These are phyloP conservation scores for Pseudoneurospora amorphoporcata DNA, from an alignment of 495 filamentous ascomycete species.

Conservation along the genomic window DNA sequence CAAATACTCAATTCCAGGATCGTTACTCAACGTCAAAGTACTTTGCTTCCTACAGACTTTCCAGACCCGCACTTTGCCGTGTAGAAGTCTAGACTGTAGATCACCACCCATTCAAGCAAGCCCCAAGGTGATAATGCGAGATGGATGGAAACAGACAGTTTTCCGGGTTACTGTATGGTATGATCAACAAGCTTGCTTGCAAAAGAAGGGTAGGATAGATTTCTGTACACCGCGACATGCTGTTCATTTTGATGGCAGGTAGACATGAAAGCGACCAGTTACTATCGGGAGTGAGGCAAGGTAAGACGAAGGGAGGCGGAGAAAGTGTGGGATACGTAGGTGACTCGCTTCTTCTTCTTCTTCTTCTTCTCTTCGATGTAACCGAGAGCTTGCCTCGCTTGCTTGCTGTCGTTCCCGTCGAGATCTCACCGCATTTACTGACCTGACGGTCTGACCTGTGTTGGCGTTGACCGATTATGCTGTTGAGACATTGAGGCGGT, in stretches of 20 bases:
- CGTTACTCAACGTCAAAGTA: not conserved
- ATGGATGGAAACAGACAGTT: too few species aligned
- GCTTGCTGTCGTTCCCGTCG: not conserved
- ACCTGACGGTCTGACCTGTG: not conserved
- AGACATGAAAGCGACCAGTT: not conserved
- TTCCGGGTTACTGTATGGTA: too few species aligned
- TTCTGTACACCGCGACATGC: not conserved
- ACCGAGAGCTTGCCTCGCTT: not conserved
- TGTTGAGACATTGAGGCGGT: not conserved
- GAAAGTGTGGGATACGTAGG: not conserved
- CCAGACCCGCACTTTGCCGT: not conserved
- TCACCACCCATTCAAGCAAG: not conserved
- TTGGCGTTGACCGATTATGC: not conserved
- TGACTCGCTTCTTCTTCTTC: not conserved
- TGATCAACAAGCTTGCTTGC: too few species aligned
- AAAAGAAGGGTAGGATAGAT: too few species aligned
- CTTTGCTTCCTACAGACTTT: not conserved
- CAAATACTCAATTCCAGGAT: not conserved
- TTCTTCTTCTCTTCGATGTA: not conserved
- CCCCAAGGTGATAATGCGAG: too few species aligned
- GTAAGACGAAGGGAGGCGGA: not conserved
- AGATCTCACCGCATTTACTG: not conserved
- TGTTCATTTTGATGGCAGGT: not conserved
- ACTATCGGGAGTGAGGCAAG: not conserved
- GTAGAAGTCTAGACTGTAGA: not conserved